phyloP scores from a whole-genome alignment of 148 eudicot species.

The Nepenthes mirabilis region DNA sequence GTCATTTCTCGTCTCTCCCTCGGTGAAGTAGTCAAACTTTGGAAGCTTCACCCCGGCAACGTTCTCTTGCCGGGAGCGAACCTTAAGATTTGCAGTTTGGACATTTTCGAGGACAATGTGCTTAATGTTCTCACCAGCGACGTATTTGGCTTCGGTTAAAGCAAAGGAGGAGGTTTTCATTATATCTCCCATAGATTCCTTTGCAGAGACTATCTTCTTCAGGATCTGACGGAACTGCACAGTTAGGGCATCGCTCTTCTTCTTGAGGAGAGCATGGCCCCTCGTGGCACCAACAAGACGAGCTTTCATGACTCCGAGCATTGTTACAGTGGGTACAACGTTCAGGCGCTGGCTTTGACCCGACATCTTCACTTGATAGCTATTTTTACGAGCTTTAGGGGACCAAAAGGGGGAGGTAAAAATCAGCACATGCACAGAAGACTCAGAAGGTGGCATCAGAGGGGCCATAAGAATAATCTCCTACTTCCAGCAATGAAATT shows the following conservation, averaged over 20 bases:
- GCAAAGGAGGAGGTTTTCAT: conserved; percentile 62
- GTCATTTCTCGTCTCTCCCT: conserved; percentile 59
- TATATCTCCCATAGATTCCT: conserved; percentile 69
- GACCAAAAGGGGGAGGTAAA: too few relatives aligned
- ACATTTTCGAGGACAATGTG: conserved; percentile 65
- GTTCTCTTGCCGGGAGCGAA: conserved; percentile 57
- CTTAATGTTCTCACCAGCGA: conserved; percentile 71
- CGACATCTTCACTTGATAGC: conserved; percentile 27
- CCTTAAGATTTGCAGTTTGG: conserved; percentile 44
- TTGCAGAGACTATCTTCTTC: conserved; percentile 55
- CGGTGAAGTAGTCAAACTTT: conserved; percentile 52
- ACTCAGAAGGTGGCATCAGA: too few relatives aligned
- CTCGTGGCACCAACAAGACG: conserved; percentile 72
- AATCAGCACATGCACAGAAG: too few relatives aligned
- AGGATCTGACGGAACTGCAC: conserved; percentile 70
- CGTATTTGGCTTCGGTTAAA: conserved; percentile 68
- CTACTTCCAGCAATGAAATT: too few relatives aligned
- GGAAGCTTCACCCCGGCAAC: conserved; percentile 80
- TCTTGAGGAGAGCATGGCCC: conserved; percentile 79
- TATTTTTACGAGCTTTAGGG: too few relatives aligned
- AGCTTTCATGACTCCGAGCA: conserved; percentile 74
- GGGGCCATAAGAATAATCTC: too few relatives aligned
- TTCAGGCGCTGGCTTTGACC: conserved; percentile 56
- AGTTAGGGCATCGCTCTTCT: conserved; percentile 69
- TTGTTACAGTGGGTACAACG: conserved; percentile 70